These are phyloP conservation scores for Xerocomus spinulosus DNA, from an alignment of 768 basidiomycete genomes.

Conservation along the genomic window DNA sequence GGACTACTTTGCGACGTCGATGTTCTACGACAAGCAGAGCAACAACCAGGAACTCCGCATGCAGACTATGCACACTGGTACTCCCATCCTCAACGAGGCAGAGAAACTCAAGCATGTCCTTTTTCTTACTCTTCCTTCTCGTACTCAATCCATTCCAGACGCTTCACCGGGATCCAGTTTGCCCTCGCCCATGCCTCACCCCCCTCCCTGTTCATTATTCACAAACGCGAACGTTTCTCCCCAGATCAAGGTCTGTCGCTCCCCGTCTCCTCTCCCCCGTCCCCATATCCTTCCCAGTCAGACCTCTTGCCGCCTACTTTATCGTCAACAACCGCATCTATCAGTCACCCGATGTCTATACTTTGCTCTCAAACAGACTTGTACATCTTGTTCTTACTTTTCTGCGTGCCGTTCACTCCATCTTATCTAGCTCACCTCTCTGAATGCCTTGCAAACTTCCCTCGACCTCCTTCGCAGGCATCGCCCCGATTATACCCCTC, in stretches of 20 bases:
- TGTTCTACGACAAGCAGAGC: conserved; percentile 94
- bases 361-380: conserved; percentile 77
- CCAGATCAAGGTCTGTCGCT: conserved; percentile 69
- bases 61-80: conserved; percentile 88
- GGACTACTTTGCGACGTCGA: conserved; percentile 85
- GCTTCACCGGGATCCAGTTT: conserved; percentile 85
- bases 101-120: conserved; percentile 66
- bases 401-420: not conserved
- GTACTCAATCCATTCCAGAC: conserved; percentile 39
- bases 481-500: conserved; percentile 78
- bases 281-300: conserved; percentile 41
- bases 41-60: conserved; percentile 90
- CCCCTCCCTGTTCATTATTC: conserved; percentile 82
- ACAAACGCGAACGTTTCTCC: conserved; percentile 80
- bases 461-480: conserved; percentile 68
- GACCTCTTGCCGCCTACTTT: conserved; percentile 78
- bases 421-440: conserved; percentile 53
- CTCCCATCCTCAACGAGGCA: conserved; percentile 70
- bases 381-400: conserved; percentile 37
- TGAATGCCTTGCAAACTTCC: conserved; percentile 70
- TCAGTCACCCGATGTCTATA: conserved; percentile 81
- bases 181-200: conserved; percentile 76
- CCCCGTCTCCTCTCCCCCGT: not conserved
- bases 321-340: conserved; percentile 88
- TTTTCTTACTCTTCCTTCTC: not conserved